A percentile compares a stretch with the other conserved stretches of the same genome.
These are phyloP conservation scores for Russula sp. DNA, from an alignment of 768 basidiomycete species.

Conservation along the genomic window DNA sequence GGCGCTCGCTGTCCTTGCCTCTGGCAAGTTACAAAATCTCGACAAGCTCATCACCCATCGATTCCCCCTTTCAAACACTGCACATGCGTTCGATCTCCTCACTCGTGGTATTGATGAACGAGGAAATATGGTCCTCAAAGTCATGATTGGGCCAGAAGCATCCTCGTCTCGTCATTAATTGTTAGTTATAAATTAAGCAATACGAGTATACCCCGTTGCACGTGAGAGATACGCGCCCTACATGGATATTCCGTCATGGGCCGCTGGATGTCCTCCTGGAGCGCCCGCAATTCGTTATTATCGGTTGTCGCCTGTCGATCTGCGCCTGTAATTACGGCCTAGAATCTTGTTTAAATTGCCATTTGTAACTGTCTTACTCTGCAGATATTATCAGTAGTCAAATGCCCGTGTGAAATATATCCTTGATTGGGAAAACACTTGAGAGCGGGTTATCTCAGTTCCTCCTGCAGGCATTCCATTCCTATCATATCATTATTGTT, in stretches of 20 bases:
- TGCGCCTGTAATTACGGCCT: slow-evolving; percentile 18
- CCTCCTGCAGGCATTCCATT: not conserved
- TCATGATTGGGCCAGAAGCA: slow-evolving; percentile 60
- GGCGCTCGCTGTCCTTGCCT: slow-evolving; percentile 67
- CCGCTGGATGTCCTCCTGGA: slow-evolving; percentile 7
- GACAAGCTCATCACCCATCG: slow-evolving; percentile 80
- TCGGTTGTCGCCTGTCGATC: slow-evolving; percentile 12
- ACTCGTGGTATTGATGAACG: slow-evolving; percentile 71
- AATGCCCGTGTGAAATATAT: not conserved
- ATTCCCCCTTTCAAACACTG: slow-evolving; percentile 59
- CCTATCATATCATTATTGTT: not conserved
- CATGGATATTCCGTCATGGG: slow-evolving; percentile 2
- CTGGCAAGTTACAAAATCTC: slow-evolving; percentile 61
- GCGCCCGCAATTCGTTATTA: slow-evolving; percentile 17
- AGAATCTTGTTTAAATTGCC: slow-evolving; percentile 14
- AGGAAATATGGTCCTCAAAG: slow-evolving; percentile 84
- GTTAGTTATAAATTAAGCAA: slow-evolving; percentile 16
- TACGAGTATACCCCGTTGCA: slow-evolving; percentile 27
- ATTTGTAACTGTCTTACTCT: slow-evolving; percentile 4
- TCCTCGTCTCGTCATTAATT: slow-evolving; percentile 16
- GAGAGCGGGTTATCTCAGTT: not conserved
- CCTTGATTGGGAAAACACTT: not conserved
- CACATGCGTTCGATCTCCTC: slow-evolving; percentile 79
- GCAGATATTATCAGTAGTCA: not conserved
- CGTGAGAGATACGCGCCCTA: slow-evolving; percentile 11